Evolutionary conservation across 768 basidiomycete genomes (phyloP), one percentile per base, ranked within the genome.

Genomic region (Tylopilus balloui): DNA sequence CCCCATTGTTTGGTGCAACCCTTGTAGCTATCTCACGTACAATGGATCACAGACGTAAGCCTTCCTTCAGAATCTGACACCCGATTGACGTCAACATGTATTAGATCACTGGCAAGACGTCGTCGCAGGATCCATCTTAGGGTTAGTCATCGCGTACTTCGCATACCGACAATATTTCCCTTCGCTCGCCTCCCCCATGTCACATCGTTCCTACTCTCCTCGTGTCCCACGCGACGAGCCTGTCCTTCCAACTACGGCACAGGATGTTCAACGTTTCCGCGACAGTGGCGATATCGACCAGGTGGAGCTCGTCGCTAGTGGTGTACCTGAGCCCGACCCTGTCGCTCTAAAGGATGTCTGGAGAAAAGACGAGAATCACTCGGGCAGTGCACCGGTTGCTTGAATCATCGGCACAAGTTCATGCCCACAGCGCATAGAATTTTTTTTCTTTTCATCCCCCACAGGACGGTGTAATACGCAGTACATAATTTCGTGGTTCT

Each of bases 101-200:
- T 27, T 53, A 91, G 88, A 95, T 67, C 92, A 95, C 65, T 93
- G 90, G 88, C 83, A 91, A 6, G 95, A 99, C 56, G 88, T 96
- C 36, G 61, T 91, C 9, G 80, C 88, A 2, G 93, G 94, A 6
- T 78, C 83, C 3, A 45, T 85, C 24, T 72, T 97, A 8, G 95
- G 94, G 12, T 71, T 87, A 15, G 62, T 76, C 38, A 70, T 88
- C 48, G 73, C 90, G 15, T 86, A 79, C 69, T 86, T 92, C 57
- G 66, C 79, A 14, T 94, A 94, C 67, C 80, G 87, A 36, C 89
- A 89, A 61, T 91, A 92, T 67, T 92, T 86, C 59, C 88, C 86
- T 17, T 71, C 78, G n/a, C 76, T 91, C n/a, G 62, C 69, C 2
- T 81, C 83, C 0, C 73, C 79, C 17, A 60, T 73, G 29, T 81